Evolutionary conservation across 1,284 basidiomycete genomes (phyloP).

Genomic region (Schizophyllum commune): DNA sequence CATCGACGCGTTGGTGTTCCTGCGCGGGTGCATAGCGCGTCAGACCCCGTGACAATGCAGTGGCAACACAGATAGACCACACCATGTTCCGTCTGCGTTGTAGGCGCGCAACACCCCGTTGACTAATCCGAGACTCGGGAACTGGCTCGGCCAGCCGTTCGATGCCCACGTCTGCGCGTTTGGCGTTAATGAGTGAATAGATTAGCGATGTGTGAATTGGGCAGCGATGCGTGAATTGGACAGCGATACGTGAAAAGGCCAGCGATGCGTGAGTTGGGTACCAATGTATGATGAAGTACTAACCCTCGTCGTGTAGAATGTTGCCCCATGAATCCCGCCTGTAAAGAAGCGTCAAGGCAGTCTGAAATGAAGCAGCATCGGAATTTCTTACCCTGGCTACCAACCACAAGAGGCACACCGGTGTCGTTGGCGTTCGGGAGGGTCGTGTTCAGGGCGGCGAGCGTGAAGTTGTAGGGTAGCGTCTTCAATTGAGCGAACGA

Average conservation of each 20-base stretch:
- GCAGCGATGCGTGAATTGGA: too few species aligned
- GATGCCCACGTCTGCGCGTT: slow-evolving; percentile 29
- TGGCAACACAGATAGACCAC: too few species aligned
- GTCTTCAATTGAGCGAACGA: background rate
- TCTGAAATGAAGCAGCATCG: too few species aligned
- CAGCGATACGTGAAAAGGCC: too few species aligned
- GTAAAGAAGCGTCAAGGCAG: too few species aligned
- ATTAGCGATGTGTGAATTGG: too few species aligned
- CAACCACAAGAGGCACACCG: slow-evolving; percentile 29
- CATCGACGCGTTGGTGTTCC: slow-evolving; percentile 28
- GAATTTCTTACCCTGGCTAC: slow-evolving; percentile 26
- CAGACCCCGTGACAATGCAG: too few species aligned
- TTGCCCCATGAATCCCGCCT: slow-evolving; percentile 27
- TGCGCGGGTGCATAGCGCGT: background rate
- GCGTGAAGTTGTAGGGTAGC: slow-evolving; percentile 29
- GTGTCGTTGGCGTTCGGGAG: slow-evolving; percentile 28
- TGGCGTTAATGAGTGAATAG: background rate
- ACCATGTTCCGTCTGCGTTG: slow-evolving; percentile 24
- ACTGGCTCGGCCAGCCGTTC: slow-evolving; percentile 32
- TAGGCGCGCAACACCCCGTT: slow-evolving; percentile 26
- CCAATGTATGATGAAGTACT: slow-evolving; percentile 7
- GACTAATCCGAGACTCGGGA: slow-evolving; percentile 23
- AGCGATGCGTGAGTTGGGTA: background rate
- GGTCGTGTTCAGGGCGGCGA: slow-evolving; percentile 30
- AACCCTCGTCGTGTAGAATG: slow-evolving; percentile 30